Percentiles rank a stretch among this genome's conserved stretches.
Conservation (phyloP, 2,329 filamentous ascomycete species). For the Alternaria sp. region DNA sequence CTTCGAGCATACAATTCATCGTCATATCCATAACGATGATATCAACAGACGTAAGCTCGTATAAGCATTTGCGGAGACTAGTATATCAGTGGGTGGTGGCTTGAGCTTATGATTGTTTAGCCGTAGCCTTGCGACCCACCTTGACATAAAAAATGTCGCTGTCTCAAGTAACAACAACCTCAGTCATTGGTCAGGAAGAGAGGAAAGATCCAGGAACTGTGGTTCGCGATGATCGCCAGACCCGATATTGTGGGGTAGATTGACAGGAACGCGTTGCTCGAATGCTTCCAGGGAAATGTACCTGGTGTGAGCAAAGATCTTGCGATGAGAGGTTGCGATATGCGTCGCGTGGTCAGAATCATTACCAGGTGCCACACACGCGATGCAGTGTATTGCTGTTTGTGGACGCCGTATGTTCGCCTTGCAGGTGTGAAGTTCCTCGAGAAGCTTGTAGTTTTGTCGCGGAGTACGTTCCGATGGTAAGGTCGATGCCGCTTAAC, state of each 20-base stretch:
- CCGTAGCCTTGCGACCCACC: slow-evolving; percentile 4
- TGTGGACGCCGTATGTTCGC: background rate
- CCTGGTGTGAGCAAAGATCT: too few species aligned
- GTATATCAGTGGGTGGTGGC: background rate
- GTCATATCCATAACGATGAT: slow-evolving; percentile 23
- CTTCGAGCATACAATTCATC: background rate
- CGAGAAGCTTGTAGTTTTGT: background rate
- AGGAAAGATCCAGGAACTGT: background rate
- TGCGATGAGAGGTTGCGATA: background rate
- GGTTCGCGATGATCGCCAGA: slow-evolving; percentile 1
- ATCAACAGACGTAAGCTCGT: slow-evolving; percentile 19
- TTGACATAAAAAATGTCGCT: slow-evolving; percentile 3
- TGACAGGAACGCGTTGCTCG: slow-evolving; percentile 8
- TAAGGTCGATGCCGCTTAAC: slow-evolving; percentile 2
- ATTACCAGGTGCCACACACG: background rate
- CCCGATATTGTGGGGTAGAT: slow-evolving; percentile 12
- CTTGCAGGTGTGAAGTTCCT: background rate
- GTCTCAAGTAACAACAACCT: slow-evolving; percentile 29
- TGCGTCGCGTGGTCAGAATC: background rate
- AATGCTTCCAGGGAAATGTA: background rate
- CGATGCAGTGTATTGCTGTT: background rate
- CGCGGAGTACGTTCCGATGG: slow-evolving; percentile 9
- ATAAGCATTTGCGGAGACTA: slow-evolving; percentile 11
- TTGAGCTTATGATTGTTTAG: background rate
- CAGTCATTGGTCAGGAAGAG: slow-evolving; percentile 14